phyloP scores from a whole-genome alignment of 495 filamentous ascomycete species.

The Xylaria telfairii region DNA sequence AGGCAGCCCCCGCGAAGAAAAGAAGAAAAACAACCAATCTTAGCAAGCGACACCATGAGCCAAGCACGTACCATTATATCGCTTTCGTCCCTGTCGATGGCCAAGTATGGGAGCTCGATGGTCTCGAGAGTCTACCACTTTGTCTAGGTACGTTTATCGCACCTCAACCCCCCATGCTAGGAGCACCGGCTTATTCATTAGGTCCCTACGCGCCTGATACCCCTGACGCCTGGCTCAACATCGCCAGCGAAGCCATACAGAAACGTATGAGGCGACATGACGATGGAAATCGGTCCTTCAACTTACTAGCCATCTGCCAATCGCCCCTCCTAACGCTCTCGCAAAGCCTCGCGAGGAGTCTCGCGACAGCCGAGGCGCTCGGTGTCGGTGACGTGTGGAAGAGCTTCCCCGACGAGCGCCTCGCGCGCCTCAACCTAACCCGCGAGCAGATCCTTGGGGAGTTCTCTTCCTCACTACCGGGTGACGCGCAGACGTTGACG shows the following conservation, averaged over 20 bases:
- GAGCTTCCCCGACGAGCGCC: constrained; percentile 21
- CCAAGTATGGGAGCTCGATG: constrained; percentile 88
- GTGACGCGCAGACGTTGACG: not conserved
- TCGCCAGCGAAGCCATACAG: constrained; percentile 47
- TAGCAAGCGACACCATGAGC: constrained; percentile 34
- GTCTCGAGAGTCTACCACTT: constrained; percentile 75
- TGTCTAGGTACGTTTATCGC: constrained; percentile 61
- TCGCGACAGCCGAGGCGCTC: constrained; percentile 40
- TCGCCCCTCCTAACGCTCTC: constrained; percentile 42
- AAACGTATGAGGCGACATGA: constrained; percentile 49
- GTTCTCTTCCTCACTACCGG: not conserved
- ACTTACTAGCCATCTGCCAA: constrained; percentile 54
- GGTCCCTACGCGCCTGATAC: constrained; percentile 27
- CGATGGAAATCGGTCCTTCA: constrained; percentile 47
- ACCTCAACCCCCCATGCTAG: not conserved
- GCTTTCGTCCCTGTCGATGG: constrained; percentile 81
- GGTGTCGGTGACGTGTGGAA: constrained; percentile 26
- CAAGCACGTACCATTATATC: constrained; percentile 76
- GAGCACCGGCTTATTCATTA: constrained; percentile 19
- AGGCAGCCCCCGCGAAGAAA: constrained; percentile 34
- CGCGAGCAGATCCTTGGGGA: constrained; percentile 26
- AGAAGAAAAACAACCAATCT: constrained; percentile 29
- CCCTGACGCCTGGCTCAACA: constrained; percentile 46
- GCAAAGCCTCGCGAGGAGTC: constrained; percentile 41
- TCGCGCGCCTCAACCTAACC: constrained; percentile 35